These are phyloP conservation scores for Elsinoe fawcettii DNA, from an alignment of 2,329 filamentous ascomycete species.

Conservation along the genomic window DNA sequence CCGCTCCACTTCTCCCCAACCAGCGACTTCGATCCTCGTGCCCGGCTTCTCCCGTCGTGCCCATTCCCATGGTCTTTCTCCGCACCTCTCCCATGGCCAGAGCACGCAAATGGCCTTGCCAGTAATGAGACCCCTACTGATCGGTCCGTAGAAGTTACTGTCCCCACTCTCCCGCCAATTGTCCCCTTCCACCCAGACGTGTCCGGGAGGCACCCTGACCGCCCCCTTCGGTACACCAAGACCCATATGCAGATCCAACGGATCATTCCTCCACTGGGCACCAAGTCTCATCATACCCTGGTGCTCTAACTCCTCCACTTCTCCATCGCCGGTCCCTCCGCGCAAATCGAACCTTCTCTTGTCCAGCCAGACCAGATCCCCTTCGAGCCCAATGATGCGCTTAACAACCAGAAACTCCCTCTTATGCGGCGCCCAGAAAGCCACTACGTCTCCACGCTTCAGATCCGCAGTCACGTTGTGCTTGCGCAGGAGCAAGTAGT, in stretches of 20 bases:
- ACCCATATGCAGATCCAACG: conserved; percentile 17
- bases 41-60: conserved; percentile 34
- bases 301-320: conserved; percentile 19
- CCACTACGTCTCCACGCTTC: conserved; percentile 38
- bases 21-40: conserved; percentile 34
- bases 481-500: conserved; percentile 34
- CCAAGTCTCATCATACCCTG: background rate
- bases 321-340: conserved; percentile 34
- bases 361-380: conserved; percentile 63
- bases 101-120: conserved; percentile 67
- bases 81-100: conserved; percentile 56
- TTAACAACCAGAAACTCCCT: conserved; percentile 69
- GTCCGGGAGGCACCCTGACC: conserved; percentile 66
- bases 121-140: conserved; percentile 58
- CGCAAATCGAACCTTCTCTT: conserved; percentile 27
- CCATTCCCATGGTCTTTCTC: conserved; percentile 47
- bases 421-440: conserved; percentile 50
- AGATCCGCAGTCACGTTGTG: conserved; percentile 24
- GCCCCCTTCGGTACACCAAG: conserved; percentile 23
- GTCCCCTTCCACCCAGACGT: conserved; percentile 95
- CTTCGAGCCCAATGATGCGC: conserved; percentile 70
- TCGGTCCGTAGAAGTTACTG: conserved; percentile 82
- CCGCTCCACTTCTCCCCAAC: background rate
- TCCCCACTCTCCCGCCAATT: conserved; percentile 65
- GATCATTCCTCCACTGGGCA: conserved; percentile 24